Base-by-base conservation (phyloP, 2,329 filamentous ascomycete genomes). In the Chaetomium olivaceum region DNA sequence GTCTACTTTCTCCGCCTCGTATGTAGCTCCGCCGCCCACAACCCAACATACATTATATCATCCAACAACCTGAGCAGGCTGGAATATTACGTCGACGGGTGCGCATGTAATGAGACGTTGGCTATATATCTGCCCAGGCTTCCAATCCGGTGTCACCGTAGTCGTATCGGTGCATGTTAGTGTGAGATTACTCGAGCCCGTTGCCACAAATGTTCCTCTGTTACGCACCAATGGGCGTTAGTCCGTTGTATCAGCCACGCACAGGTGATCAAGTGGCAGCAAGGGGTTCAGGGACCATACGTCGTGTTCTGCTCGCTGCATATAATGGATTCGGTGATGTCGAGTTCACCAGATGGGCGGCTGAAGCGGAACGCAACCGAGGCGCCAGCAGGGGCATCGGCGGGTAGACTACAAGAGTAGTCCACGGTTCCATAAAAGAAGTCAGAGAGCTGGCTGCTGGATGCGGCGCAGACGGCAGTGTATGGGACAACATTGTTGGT, bases 351-450 rank as follows among this genome's bases (percentile, higher is more conserved):
- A 23, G 71, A 71, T 6, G 78, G 74, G 14, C 76, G 71, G 70
- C 72, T 78, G 68, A 77, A 85, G 58, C 75, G 76, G 67, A 85
- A 85, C 1, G 74, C 77, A 29, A 75, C 73, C 55, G 71, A 66
- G 9, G 67, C 68, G 3, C 61, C 65, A 7, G 69, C 68, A 2
- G 74, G 70, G 5, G 74, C 72, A 8, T 23, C 52, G 19, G 77
- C 74, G 1, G 73, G 63, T 2, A 70, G 68, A 1, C 68, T 70
- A 76, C 83, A 85, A 8, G 73, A 71, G 75, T 83, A 85, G 48
- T 72, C 63, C 31, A 78, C n/a, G 59, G 73, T 78, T 69, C 81
- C 83, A 71, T 81, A 82, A 75, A 83, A 85, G 71, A 83, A 85
- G 68, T 82, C 79, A 6, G 62, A 62, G 3, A 83, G 77, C 73